A percentile compares a stretch with the other conserved stretches of the same genome.
Evolutionary conservation across 2,329 filamentous ascomycete species (phyloP).

Genomic region (Claviceps fusiformis): DNA sequence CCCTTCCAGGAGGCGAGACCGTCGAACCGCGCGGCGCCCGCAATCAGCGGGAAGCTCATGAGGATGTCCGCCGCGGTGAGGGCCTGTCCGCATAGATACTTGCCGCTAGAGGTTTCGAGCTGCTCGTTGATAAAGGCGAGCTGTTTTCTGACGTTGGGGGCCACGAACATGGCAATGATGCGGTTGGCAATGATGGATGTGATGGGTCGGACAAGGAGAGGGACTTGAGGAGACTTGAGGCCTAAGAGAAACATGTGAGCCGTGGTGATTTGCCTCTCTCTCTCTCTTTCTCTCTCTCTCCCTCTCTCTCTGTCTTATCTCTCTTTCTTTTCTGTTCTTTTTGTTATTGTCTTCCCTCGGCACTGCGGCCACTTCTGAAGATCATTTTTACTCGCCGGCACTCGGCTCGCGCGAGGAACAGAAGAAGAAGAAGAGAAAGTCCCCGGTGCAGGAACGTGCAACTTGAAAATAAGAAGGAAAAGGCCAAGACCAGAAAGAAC

Average conservation of each 20-base stretch:
- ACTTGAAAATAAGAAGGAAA: background rate
- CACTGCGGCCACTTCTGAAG: background rate
- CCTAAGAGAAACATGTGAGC: slow-evolving; percentile 12
- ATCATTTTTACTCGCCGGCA: background rate
- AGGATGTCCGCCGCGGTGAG: slow-evolving; percentile 41
- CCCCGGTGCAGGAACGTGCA: background rate
- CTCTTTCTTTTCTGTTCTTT: background rate
- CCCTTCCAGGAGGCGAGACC: slow-evolving; percentile 28
- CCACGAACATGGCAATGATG: slow-evolving; percentile 26
- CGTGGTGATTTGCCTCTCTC: background rate
- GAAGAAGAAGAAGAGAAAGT: too few relatives aligned
- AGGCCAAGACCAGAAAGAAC: background rate
- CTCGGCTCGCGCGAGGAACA: background rate
- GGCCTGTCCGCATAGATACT: slow-evolving; percentile 34
- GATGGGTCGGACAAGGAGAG: slow-evolving; percentile 40
- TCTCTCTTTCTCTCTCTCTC: background rate
- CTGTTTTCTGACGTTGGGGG: slow-evolving; percentile 34
- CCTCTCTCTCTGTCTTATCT: too few relatives aligned
- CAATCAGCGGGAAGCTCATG: slow-evolving; percentile 38
- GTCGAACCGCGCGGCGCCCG: slow-evolving; percentile 25
- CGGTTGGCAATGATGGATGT: slow-evolving; percentile 30
- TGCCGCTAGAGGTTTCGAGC: slow-evolving; percentile 29
- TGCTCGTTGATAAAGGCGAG: slow-evolving; percentile 36
- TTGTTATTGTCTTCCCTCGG: background rate
- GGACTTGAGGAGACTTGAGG: slow-evolving; percentile 31